Evolutionary conservation across 805 yeast species (phyloP).

Genomic region (Suhomyces xylopsoci): DNA sequence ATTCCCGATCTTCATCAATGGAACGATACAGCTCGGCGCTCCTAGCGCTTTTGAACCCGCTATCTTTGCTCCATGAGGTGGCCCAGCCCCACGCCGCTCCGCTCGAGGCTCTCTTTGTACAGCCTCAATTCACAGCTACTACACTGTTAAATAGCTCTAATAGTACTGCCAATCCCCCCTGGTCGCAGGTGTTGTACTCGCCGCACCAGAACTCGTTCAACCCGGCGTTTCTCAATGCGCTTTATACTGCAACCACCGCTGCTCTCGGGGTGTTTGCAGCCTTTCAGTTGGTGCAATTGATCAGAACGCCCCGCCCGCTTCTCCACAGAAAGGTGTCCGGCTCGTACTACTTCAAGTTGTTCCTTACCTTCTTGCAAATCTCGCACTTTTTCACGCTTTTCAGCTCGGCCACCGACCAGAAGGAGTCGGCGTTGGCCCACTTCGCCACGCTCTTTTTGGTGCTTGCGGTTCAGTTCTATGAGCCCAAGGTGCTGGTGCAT

Average conservation of each 20-base stretch:
- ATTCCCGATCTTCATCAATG: background rate
- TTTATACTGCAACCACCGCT: conserved; percentile 8
- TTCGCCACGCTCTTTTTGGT: conserved; percentile 4
- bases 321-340: conserved; percentile 6
- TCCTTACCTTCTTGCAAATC: conserved; percentile 13
- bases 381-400: conserved; percentile 11
- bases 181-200: conserved; percentile 16
- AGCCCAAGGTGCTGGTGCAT: conserved; percentile 18
- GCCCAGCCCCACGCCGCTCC: background rate
- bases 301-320: background rate
- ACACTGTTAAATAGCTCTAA: background rate
- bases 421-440: background rate
- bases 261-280: conserved; percentile 11
- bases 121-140: background rate
- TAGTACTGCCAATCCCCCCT: background rate
- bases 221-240: conserved; percentile 19
- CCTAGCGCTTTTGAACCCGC: background rate
- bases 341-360: conserved; percentile 9
- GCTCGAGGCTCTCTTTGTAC: background rate
- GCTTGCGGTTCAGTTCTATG: conserved; percentile 22
- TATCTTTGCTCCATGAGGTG: background rate
- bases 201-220: conserved; percentile 20
- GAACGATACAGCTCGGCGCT: background rate
- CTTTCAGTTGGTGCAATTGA: conserved; percentile 11
- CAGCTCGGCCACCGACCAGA: conserved; percentile 1